phyloP scores from a whole-genome alignment of 2,329 filamentous ascomycete genomes.

The Emergomyces orientalis region DNA sequence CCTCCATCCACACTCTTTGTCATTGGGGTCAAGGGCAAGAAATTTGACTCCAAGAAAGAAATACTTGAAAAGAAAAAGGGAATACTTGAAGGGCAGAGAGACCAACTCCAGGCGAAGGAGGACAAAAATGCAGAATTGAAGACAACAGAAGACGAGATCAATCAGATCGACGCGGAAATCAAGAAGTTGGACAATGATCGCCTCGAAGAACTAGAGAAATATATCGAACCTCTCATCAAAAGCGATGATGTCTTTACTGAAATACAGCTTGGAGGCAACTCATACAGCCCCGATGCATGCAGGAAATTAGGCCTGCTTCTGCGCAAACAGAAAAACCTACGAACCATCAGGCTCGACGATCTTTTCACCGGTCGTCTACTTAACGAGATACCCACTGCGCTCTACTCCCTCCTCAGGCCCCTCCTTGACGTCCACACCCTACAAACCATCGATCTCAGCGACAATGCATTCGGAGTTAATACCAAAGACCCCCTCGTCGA shows the following conservation, averaged over 20 bases:
- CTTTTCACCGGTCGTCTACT: constrained; percentile 95
- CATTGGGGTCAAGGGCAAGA: constrained; percentile 69
- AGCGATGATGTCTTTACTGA: constrained; percentile 67
- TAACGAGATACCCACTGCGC: constrained; percentile 83
- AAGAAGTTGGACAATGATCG: constrained; percentile 46
- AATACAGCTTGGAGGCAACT: constrained; percentile 81
- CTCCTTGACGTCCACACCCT: constrained; percentile 79
- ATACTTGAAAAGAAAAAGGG: not conserved
- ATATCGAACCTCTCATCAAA: constrained; percentile 65
- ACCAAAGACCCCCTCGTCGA: constrained; percentile 86
- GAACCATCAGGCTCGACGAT: constrained; percentile 82
- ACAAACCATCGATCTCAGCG: constrained; percentile 87
- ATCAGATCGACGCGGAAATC: not conserved
- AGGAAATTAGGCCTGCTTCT: constrained; percentile 76
- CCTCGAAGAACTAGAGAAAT: constrained; percentile 72
- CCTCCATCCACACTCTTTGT: constrained; percentile 54
- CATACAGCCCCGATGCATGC: constrained; percentile 79
- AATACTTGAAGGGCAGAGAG: not conserved
- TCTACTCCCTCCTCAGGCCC: constrained; percentile 74
- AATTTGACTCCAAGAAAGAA: not conserved
- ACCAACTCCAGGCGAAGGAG: not conserved
- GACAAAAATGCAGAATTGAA: not conserved
- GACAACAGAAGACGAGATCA: not conserved
- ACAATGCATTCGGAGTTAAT: constrained; percentile 96
- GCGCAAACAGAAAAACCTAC: constrained; percentile 70